Conservation (phyloP, 129 eudicot genomes). For the Smallanthus sonchifolius region DNA sequence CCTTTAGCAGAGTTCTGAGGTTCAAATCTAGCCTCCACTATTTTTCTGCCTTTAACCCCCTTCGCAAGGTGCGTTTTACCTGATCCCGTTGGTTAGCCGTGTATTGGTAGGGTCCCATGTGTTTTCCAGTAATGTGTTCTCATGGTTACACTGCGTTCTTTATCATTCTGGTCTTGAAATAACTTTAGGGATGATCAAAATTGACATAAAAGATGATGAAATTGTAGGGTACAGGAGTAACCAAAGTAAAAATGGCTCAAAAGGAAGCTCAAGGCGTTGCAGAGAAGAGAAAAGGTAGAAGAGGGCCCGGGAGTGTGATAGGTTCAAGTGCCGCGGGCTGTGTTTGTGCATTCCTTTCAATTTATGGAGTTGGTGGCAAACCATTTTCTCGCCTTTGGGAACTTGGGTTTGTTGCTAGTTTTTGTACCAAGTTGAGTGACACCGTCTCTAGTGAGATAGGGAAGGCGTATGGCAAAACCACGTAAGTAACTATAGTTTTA, state of each 20-base stretch:
- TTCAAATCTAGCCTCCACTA: too few relatives aligned
- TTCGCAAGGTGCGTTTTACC: too few relatives aligned
- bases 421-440: constrained; percentile 94
- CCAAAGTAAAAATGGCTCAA: constrained; percentile 87
- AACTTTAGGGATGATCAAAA: not conserved
- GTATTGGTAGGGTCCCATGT: too few relatives aligned
- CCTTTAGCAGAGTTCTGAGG: too few relatives aligned
- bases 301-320: constrained; percentile 94
- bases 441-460: constrained; percentile 99
- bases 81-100: too few relatives aligned
- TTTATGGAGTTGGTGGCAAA: constrained; percentile 68
- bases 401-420: constrained; percentile 96
- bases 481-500: constrained; percentile 49
- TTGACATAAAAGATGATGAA: not conserved
- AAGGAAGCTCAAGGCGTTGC: constrained; percentile 98
- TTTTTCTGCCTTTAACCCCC: too few relatives aligned
- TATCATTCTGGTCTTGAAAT: not conserved
- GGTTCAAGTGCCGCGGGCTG: constrained; percentile 99
- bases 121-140: too few relatives aligned
- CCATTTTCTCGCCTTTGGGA: constrained; percentile 65
- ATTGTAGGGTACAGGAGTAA: constrained; percentile 80
- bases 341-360: constrained; percentile 86
- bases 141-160: not conserved
- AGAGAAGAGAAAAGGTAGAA: constrained; percentile 88
- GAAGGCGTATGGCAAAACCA: constrained; percentile 87